phyloP scores from a whole-genome alignment of 345 rosid species.

The Brassica juncea region DNA sequence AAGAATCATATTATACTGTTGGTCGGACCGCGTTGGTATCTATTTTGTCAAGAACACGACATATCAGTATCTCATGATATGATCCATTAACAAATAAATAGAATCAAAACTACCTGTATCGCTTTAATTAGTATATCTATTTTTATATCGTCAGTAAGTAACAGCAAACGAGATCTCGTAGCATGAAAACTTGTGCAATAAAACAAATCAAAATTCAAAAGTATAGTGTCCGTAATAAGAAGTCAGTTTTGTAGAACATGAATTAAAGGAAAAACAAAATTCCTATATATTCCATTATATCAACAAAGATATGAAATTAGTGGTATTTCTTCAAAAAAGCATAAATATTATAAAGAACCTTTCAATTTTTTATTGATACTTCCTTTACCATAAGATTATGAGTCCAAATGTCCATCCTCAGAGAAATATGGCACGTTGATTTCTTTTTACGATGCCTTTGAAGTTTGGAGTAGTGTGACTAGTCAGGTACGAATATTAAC shows the following conservation, averaged over 20 bases:
- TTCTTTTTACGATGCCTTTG: constrained; percentile 8
- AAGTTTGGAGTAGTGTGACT: constrained; percentile 2
- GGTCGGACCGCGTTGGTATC: constrained; percentile 10
- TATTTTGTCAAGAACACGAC: background rate
- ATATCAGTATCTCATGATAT: constrained; percentile 15
- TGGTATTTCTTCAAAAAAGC: background rate
- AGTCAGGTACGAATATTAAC: constrained; percentile 21
- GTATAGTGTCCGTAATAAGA: background rate
- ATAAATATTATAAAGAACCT: background rate
- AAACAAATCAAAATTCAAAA: background rate
- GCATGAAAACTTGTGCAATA: background rate
- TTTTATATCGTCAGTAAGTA: background rate
- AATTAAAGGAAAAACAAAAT: background rate
- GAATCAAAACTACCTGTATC: background rate
- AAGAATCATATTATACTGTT: constrained; percentile 14
- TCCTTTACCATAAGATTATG: constrained; percentile 7
- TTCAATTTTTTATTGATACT: background rate
- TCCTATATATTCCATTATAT: constrained; percentile 15
- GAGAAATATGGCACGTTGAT: constrained; percentile 15
- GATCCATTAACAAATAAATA: background rate
- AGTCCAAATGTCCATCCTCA: constrained; percentile 12
- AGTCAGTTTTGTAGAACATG: too few relatives aligned
- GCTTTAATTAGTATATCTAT: background rate
- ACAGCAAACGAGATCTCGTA: background rate
- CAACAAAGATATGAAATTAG: background rate